Evolutionary conservation across 2,329 filamentous ascomycete genomes (phyloP).

Genomic region (Fusarium sp.): DNA sequence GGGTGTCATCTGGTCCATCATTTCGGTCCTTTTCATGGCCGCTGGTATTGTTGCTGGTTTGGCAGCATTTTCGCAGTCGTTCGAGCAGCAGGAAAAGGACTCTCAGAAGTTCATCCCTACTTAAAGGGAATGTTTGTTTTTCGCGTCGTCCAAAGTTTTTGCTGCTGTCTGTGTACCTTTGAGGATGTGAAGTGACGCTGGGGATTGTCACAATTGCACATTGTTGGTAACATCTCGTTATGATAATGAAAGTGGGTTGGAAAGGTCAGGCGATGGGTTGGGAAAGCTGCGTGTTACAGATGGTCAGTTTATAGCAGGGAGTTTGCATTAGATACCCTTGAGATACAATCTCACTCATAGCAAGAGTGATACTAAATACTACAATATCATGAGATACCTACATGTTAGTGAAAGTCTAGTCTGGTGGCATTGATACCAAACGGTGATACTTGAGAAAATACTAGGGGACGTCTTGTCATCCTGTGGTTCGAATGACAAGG

Average conservation of each 20-base stretch:
- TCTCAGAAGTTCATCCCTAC: slow-evolving; percentile 75
- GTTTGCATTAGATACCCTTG: slow-evolving; percentile 42
- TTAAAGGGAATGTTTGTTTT: slow-evolving; percentile 24
- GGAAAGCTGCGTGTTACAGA: slow-evolving; percentile 15
- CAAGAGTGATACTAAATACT: background rate
- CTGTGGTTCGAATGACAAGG: background rate
- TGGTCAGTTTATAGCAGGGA: slow-evolving; percentile 1
- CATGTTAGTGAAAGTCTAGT: too few species aligned
- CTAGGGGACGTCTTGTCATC: background rate
- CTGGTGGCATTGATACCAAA: background rate
- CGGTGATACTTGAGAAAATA: background rate
- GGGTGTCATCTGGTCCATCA: slow-evolving; percentile 82
- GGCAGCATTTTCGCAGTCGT: slow-evolving; percentile 80
- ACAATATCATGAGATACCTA: background rate
- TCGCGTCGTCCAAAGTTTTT: background rate
- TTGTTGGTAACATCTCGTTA: slow-evolving; percentile 19
- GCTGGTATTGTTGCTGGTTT: slow-evolving; percentile 80
- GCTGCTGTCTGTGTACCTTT: background rate
- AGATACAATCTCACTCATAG: slow-evolving; percentile 19
- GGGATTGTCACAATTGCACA: slow-evolving; percentile 7
- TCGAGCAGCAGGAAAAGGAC: slow-evolving; percentile 75
- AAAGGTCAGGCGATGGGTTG: slow-evolving; percentile 1
- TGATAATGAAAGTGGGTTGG: slow-evolving; percentile 34
- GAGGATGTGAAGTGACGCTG: background rate
- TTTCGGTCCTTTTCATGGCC: slow-evolving; percentile 79